Conservation (phyloP, 2,329 filamentous ascomycete genomes). For the Microcera coccophila region DNA sequence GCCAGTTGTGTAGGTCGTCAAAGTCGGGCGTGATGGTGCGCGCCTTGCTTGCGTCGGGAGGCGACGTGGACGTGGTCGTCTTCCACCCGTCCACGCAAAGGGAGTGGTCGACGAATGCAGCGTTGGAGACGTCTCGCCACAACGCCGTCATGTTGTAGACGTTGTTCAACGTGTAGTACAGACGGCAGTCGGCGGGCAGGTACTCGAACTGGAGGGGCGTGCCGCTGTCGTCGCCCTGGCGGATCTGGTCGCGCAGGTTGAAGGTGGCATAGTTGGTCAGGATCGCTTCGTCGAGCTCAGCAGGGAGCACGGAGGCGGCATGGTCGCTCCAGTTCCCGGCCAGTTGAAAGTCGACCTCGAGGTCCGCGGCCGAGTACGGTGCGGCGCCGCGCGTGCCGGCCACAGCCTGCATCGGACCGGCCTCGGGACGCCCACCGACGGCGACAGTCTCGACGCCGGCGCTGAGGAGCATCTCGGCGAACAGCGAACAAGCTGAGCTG, state of each 20-base stretch:
- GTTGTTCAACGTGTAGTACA: constrained; percentile 53
- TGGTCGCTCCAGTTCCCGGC: neutral
- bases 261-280: constrained; percentile 21
- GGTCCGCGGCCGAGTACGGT: too few species aligned
- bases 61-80: neutral
- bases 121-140: constrained; percentile 1
- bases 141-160: constrained; percentile 29
- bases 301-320: neutral
- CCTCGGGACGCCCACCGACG: constrained; percentile 53
- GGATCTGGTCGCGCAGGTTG: constrained; percentile 32
- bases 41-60: neutral
- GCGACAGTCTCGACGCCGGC: constrained; percentile 53
- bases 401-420: constrained; percentile 51
- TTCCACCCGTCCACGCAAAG: neutral
- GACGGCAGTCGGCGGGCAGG: constrained; percentile 53
- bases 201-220: constrained; percentile 55
- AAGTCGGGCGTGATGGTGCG: neutral
- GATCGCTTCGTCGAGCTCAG: neutral
- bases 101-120: neutral
- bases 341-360: neutral
- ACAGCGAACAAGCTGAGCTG: constrained; percentile 57
- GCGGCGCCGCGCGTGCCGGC: constrained; percentile 44
- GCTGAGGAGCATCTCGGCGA: constrained; percentile 51
- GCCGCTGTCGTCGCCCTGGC: constrained; percentile 27
- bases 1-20: constrained; percentile 1